Conservation (phyloP, 192 early-diverging fungal species). For the Phlyctochytrium planicorne region DNA sequence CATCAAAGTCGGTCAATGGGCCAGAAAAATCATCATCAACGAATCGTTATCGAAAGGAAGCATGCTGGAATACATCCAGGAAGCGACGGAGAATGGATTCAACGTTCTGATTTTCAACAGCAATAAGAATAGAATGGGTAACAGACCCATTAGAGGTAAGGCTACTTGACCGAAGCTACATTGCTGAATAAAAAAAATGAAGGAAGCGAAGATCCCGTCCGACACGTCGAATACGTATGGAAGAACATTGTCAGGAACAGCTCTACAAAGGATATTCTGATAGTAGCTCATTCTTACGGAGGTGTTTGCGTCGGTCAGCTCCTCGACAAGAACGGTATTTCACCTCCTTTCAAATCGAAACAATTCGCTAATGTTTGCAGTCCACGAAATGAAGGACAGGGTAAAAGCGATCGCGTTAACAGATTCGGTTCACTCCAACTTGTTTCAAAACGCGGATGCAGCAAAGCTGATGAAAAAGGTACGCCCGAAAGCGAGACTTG, state of each 20-base stretch:
- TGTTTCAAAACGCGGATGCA: background rate
- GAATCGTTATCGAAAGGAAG: constrained; percentile 11
- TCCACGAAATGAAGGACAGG: background rate
- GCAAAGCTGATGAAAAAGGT: background rate
- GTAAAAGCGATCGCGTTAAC: constrained; percentile 20
- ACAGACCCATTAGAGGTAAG: no score
- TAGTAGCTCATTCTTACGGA: constrained; percentile 22
- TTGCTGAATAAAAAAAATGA: no score
- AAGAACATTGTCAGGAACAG: background rate
- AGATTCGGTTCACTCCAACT: constrained; percentile 21
- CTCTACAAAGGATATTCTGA: background rate
- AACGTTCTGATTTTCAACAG: constrained; percentile 18
- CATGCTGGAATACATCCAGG: constrained; percentile 23
- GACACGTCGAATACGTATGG: constrained; percentile 19
- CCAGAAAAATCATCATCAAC: constrained; percentile 28
- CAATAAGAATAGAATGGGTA: constrained; percentile 14
- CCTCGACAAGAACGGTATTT: background rate
- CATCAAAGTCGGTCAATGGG: constrained; percentile 28
- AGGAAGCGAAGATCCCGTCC: constrained; percentile 11
- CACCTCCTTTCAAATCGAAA: no score
- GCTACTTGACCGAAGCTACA: no score
- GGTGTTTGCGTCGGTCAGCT: constrained; percentile 13
- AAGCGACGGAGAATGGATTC: constrained; percentile 7
- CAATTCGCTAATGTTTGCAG: background rate
- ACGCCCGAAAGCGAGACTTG: no score